These are phyloP conservation scores for Danielozyma ontarioensis DNA, from an alignment of 805 yeast species.

Conservation along the genomic window DNA sequence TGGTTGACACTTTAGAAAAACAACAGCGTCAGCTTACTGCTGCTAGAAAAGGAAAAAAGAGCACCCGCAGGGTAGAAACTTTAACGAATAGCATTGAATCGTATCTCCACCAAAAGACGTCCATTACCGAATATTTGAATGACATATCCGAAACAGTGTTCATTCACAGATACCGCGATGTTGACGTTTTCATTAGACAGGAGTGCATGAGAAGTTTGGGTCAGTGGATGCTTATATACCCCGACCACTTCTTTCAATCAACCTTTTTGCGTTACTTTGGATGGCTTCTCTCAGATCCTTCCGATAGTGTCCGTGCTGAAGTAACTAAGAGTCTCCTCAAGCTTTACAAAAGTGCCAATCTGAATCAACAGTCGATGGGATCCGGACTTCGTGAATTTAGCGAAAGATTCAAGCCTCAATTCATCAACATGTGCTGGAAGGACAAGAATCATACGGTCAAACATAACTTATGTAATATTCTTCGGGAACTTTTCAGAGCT, in stretches of 20 bases:
- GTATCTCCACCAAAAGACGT: conserved; percentile 43
- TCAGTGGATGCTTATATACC: conserved; percentile 66
- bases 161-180: conserved; percentile 74
- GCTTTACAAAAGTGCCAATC: conserved; percentile 33
- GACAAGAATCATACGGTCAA: conserved; percentile 53
- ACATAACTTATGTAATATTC: conserved; percentile 42
- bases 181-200: conserved; percentile 64
- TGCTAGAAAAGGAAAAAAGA: conserved; percentile 23
- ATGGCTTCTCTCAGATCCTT: conserved; percentile 76
- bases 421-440: conserved; percentile 50
- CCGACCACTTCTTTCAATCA: conserved; percentile 67
- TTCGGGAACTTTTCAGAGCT: conserved; percentile 49
- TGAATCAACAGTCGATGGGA: conserved; percentile 24
- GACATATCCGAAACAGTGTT: conserved; percentile 67
- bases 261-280: conserved; percentile 74
- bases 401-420: conserved; percentile 61
- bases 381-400: conserved; percentile 74
- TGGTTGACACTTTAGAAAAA: conserved; percentile 34
- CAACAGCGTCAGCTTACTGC: conserved; percentile 39
- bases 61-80: conserved; percentile 41
- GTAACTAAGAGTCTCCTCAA: conserved; percentile 52
- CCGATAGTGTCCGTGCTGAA: conserved; percentile 56
- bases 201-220: conserved; percentile 63
- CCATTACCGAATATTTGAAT: conserved; percentile 50
- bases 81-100: conserved; percentile 37